Evolutionary conservation across 257 asterid species (phyloP).

Genomic region (Solanum bulbocastanum): DNA sequence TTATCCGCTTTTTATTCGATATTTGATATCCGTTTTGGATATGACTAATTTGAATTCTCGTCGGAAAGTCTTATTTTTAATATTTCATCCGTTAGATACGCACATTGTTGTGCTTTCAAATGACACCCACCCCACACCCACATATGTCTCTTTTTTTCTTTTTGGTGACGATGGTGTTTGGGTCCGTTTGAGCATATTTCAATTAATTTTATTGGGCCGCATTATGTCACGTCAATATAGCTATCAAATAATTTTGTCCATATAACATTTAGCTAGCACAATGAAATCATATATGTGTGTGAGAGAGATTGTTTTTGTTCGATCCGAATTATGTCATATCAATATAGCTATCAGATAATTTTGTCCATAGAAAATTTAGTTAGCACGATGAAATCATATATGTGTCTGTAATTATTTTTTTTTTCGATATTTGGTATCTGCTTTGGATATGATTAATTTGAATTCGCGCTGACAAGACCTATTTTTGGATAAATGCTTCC

Average conservation of each 20-base stretch:
- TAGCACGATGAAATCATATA: neutral
- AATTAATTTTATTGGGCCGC: neutral
- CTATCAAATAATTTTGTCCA: neutral
- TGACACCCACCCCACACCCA: neutral
- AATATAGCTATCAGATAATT: neutral
- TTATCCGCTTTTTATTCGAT: accelerated
- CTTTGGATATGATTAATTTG: neutral
- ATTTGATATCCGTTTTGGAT: neutral
- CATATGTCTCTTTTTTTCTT: neutral
- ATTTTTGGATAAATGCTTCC: neutral
- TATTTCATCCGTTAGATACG: neutral
- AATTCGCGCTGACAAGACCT: accelerated
- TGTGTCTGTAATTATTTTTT: neutral
- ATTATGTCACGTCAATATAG: neutral
- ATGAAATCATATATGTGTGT: neutral
- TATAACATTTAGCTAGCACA: neutral
- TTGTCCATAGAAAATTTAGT: neutral
- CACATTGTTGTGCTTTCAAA: neutral
- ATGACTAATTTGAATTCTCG: neutral
- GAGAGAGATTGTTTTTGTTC: neutral
- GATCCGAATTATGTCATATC: neutral
- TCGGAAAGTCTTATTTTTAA: neutral
- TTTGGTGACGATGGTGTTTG: neutral
- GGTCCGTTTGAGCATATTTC: neutral
- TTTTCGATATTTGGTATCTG: neutral